These are phyloP conservation scores for Planoprotostelium fungivorum DNA, from an alignment of 78 protist genomes.

Conservation along the genomic window DNA sequence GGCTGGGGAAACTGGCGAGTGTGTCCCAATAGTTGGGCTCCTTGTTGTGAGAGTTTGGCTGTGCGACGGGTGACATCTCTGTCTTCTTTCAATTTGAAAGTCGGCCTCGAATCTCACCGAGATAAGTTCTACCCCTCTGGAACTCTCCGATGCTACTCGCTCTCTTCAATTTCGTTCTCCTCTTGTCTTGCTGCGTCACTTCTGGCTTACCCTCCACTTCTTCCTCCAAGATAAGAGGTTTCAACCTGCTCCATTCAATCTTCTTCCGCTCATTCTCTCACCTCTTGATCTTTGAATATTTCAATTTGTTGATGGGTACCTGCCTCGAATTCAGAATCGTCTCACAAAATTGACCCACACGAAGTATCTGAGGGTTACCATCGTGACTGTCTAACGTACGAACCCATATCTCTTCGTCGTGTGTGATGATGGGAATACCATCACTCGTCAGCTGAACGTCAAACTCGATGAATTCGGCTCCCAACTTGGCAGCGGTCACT, in stretches of 20 bases:
- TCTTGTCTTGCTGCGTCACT: too few relatives aligned
- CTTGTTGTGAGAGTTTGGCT: not conserved
- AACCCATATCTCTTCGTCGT: constrained; percentile 42
- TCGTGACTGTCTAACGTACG: not conserved
- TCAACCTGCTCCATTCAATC: not conserved
- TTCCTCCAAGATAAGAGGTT: not conserved
- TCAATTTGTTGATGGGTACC: not conserved
- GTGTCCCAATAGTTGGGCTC: not conserved
- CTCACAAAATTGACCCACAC: not conserved
- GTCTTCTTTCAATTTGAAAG: not conserved
- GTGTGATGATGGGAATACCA: constrained; percentile 55
- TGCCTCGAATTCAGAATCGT: not conserved
- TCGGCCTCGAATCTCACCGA: not conserved
- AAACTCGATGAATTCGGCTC: constrained; percentile 66
- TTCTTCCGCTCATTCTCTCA: not conserved
- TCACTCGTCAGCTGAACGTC: constrained; percentile 75
- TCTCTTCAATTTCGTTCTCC: not conserved
- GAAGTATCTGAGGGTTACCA: not conserved
- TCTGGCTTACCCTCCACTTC: not conserved
- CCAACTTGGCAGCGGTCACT: constrained; percentile 63
- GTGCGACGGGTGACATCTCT: not conserved
- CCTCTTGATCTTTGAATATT: not conserved
- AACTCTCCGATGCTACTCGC: not conserved
- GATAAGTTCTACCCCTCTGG: not conserved
- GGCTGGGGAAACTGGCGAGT: not conserved